Conservation (phyloP, 805 yeast species). For the Starmerella scarabaei region DNA sequence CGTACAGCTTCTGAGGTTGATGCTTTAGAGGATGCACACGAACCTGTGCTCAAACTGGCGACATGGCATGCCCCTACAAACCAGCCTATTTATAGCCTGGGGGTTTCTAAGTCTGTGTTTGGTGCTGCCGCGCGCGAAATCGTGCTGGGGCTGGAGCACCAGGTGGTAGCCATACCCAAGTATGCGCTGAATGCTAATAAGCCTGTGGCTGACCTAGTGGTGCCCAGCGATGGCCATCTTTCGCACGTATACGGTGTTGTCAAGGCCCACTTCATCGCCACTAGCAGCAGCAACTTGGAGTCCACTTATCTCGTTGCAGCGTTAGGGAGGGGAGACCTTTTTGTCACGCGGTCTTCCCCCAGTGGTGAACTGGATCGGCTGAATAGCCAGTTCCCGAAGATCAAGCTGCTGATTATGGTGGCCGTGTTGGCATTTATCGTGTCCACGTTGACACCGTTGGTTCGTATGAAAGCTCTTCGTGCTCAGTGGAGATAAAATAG, state of each 20-base stretch:
- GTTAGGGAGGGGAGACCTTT: conserved; percentile 53
- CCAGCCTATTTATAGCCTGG: conserved; percentile 36
- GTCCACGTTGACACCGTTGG: conserved; percentile 12
- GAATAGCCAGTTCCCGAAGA: conserved; percentile 52
- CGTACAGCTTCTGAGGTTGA: conserved; percentile 23
- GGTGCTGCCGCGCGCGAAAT: conserved; percentile 61
- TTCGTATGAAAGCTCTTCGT: conserved; percentile 8
- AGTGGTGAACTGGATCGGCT: conserved; percentile 73
- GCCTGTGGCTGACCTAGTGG: conserved; percentile 41
- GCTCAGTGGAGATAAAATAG: conserved; percentile 11
- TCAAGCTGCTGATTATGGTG: conserved; percentile 50
- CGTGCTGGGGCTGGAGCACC: conserved; percentile 44
- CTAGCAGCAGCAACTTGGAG: conserved; percentile 58
- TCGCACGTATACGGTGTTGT: conserved; percentile 39
- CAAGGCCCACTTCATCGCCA: conserved; percentile 29
- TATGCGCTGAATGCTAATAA: conserved; percentile 55
- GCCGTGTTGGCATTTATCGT: conserved; percentile 29
- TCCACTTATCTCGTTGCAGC: conserved; percentile 62
- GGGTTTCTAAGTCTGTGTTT: conserved; percentile 44
- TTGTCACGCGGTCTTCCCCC: conserved; percentile 67
- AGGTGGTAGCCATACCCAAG: conserved; percentile 59
- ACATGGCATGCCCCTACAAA: conserved; percentile 48
- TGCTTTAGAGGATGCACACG: conserved; percentile 27
- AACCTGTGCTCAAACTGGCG: conserved; percentile 40
- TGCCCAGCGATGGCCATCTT: conserved; percentile 45